These are phyloP conservation scores for Sclerotinia glacialis DNA, from an alignment of 2,329 filamentous ascomycete genomes.

Conservation along the genomic window DNA sequence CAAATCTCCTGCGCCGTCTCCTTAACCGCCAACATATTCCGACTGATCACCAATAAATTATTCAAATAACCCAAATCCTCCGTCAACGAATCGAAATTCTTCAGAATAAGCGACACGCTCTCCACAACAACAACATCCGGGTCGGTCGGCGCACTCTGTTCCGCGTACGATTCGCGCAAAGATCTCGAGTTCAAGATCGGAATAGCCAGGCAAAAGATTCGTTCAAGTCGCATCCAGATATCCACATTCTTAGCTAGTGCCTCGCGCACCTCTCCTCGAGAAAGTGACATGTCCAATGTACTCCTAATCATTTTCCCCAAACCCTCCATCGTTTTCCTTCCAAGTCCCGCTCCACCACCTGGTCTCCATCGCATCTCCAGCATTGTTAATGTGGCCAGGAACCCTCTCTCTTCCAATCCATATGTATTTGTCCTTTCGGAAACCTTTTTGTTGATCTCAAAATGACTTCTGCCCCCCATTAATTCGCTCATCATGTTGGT, in stretches of 20 bases:
- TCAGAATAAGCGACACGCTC: conserved; percentile 60
- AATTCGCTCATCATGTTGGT: conserved; percentile 22
- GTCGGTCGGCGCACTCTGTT: conserved; percentile 53
- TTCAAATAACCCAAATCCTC: conserved; percentile 62
- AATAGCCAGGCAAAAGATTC: conserved; percentile 60
- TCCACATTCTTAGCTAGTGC: conserved; percentile 60
- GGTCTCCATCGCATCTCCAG: conserved; percentile 55
- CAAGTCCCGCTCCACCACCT: conserved; percentile 55
- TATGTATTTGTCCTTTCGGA: conserved; percentile 38
- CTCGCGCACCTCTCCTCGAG: conserved; percentile 59
- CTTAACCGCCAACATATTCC: conserved; percentile 62
- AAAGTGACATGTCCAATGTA: conserved; percentile 60
- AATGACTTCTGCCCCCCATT: conserved; percentile 15
- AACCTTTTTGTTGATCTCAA: conserved; percentile 27
- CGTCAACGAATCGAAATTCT: conserved; percentile 59
- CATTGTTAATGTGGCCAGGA: conserved; percentile 55
- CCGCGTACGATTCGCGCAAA: conserved; percentile 53
- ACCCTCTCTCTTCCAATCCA: conserved; percentile 62
- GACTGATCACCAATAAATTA: conserved; percentile 64
- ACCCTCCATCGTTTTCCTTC: conserved; percentile 52
- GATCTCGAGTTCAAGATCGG: conserved; percentile 59
- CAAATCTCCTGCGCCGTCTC: conserved; percentile 65
- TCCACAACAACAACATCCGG: conserved; percentile 61
- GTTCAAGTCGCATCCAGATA: conserved; percentile 63
- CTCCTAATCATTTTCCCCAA: conserved; percentile 57